These are phyloP conservation scores for Fomitopsis pinicola DNA, from an alignment of 1,284 basidiomycete species.

Conservation along the genomic window DNA sequence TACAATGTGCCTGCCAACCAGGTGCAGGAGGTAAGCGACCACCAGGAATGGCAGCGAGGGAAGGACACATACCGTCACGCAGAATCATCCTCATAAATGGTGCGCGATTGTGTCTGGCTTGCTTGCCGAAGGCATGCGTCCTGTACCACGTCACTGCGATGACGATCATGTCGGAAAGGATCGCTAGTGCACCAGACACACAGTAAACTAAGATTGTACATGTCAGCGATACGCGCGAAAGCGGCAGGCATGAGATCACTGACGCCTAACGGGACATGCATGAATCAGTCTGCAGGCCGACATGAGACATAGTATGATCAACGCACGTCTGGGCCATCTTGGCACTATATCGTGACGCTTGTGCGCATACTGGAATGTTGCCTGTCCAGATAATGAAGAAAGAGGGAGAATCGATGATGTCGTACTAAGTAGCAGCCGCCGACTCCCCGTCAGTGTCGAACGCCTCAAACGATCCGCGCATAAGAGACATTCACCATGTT, in stretches of 20 bases:
- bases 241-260: background rate
- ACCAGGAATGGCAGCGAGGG: background rate
- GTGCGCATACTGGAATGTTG: background rate
- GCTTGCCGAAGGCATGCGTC: background rate
- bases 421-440: background rate
- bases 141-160: background rate
- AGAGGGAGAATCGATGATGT: background rate
- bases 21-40: background rate
- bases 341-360: background rate
- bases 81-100: background rate
- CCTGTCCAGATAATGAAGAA: background rate
- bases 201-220: background rate
- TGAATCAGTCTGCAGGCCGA: too few species aligned
- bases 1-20: background rate
- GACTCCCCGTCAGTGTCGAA: background rate
- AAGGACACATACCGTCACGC: background rate
- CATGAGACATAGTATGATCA: too few species aligned
- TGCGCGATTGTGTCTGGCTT: background rate
- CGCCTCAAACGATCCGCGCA: too few species aligned
- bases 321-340: background rate
- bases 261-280: background rate
- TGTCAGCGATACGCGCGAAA: background rate
- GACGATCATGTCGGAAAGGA: background rate
- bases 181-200: background rate
- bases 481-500: background rate